Percentiles rank a stretch among this genome's conserved stretches.
Conservation (phyloP, 805 yeast species). For the Hanseniaspora opuntiae region DNA sequence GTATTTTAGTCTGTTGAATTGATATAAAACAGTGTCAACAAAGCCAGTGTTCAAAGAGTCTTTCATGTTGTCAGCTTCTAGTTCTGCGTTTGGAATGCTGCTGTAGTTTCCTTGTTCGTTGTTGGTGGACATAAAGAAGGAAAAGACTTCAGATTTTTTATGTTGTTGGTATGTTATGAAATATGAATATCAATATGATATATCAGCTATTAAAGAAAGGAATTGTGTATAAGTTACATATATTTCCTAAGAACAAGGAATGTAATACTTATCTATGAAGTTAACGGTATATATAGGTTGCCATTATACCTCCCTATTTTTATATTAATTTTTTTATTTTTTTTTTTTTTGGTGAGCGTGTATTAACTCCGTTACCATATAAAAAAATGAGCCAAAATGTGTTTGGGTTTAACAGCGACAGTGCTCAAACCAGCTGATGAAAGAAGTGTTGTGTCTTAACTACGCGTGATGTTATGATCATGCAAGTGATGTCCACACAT, state of each 20-base stretch:
- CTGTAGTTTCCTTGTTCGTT: neutral
- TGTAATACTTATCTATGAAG: neutral
- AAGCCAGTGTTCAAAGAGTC: neutral
- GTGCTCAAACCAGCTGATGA: too few relatives aligned
- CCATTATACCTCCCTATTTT: too few relatives aligned
- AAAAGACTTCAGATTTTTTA: neutral
- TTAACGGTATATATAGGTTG: neutral
- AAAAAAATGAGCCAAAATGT: too few relatives aligned
- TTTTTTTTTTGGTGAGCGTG: too few relatives aligned
- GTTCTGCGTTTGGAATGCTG: neutral
- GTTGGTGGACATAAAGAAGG: neutral
- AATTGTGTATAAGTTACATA: neutral
- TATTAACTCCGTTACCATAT: too few relatives aligned
- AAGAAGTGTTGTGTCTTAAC: too few relatives aligned
- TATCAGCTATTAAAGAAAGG: too few relatives aligned
- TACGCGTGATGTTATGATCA: too few relatives aligned
- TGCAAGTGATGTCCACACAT: too few relatives aligned
- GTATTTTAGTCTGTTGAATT: conserved; percentile 9
- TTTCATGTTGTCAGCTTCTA: neutral
- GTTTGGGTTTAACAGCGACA: too few relatives aligned
- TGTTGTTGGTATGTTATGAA: neutral
- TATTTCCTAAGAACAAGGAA: neutral
- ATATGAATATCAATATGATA: too few relatives aligned
- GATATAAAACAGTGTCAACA: neutral
- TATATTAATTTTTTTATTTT: too few relatives aligned